Evolutionary conservation across 805 yeast species (phyloP), one percentile per base, ranked within the genome.

Genomic region (Blastobotrys chiropterorum): DNA sequence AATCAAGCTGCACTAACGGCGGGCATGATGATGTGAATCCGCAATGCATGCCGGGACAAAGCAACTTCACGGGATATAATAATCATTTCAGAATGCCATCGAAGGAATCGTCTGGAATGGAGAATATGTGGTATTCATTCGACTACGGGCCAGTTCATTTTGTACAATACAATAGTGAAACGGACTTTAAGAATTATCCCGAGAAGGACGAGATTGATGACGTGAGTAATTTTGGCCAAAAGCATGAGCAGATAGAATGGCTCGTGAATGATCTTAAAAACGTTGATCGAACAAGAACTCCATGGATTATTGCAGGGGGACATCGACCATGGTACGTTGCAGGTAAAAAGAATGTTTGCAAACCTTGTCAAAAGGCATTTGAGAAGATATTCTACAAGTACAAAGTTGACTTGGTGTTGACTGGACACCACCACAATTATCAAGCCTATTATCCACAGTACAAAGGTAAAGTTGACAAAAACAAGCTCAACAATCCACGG

Each of bases 251-350:
- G 56, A 47, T 58, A 39, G 62, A 59, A 41, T 65, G 68, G 68
- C 60, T 65, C 15, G 53, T 52, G 49, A 44, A 49, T 13, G 69
- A 65, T 51, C 61, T 65, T 40, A 62, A 55, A 16, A 34, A 52
- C 15, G 68, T 65, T 30, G 58, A 65, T 53, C 56, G 69, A 22
- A 48, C 54, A 14, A 47, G 52, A 34, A 65, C 69, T 15, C 69
- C 69, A 3, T 65, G 56, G 66, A 51, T 56, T 7, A 51, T 53
- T 22, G 67, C 56, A 8, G 49, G 56, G 6, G 67, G 64, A 15
- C 68, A 65, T 52, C 56, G 67, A 19, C 68, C 68, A 8, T 65
- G 66, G 67, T 65, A 65, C 47, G 63, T 58, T n/a, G 56, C 65
- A 31, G 59, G 51, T 44, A 48, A 48, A 44, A 40, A 48, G 55